Conservation (phyloP, 139 green algal species). For the Eudorina sp. region DNA sequence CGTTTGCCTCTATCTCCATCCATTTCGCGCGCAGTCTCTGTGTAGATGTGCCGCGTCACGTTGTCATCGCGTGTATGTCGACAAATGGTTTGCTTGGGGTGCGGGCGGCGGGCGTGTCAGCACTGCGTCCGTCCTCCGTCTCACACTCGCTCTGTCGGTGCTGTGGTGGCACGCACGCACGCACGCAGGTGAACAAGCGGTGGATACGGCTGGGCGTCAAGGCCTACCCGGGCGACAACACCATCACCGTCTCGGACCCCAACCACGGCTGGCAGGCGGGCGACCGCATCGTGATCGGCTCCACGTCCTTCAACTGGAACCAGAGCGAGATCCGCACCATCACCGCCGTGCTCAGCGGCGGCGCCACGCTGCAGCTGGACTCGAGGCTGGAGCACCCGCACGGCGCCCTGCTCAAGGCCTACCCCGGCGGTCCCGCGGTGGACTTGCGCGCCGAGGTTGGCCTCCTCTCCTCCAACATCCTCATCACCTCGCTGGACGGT, state of each 20-base stretch:
- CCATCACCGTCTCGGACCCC: conserved; percentile 39
- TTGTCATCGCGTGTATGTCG: too few species aligned
- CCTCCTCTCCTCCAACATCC: conserved; percentile 34
- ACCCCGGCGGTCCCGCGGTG: conserved; percentile 23
- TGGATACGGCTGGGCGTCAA: conserved; percentile 60
- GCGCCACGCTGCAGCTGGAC: conserved; percentile 52
- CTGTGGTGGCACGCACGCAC: neutral
- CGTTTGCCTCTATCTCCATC: too few species aligned
- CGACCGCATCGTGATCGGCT: conserved; percentile 58
- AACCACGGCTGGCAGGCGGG: conserved; percentile 55
- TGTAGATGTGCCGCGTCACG: too few species aligned
- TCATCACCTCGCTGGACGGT: conserved; percentile 5
- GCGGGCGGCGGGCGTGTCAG: too few species aligned
- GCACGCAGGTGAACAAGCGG: conserved; percentile 30
- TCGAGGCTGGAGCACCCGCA: conserved; percentile 48
- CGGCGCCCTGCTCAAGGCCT: neutral
- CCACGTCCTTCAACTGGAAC: conserved; percentile 58
- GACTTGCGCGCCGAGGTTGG: conserved; percentile 61
- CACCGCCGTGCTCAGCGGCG: conserved; percentile 13
- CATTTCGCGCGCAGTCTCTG: too few species aligned
- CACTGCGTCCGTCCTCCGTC: too few species aligned
- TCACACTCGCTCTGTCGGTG: too few species aligned
- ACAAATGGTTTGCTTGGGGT: too few species aligned
- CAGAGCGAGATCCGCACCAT: conserved; percentile 62
- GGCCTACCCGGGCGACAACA: conserved; percentile 46